These are phyloP conservation scores for Colletotrichum ledebouriae DNA, from an alignment of 2,329 filamentous ascomycete genomes.

Conservation along the genomic window DNA sequence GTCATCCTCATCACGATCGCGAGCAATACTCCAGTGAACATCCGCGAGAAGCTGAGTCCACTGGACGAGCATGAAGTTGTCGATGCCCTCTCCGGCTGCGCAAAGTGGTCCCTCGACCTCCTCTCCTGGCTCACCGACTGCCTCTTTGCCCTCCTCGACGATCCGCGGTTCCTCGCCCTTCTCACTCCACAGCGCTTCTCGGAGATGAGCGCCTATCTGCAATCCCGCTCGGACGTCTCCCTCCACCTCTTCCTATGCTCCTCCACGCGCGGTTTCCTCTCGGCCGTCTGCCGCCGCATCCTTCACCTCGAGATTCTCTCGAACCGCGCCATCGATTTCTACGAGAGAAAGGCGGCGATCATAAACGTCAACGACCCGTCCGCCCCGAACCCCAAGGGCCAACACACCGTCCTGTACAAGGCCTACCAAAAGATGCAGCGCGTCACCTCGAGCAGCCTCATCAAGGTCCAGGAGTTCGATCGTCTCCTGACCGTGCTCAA, in stretches of 20 bases:
- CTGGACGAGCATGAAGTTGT: slow-evolving; percentile 81
- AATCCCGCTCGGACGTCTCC: slow-evolving; percentile 68
- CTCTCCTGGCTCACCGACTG: slow-evolving; percentile 72
- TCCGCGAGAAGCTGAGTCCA: slow-evolving; percentile 69
- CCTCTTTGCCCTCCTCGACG: slow-evolving; percentile 68
- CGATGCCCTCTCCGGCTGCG: slow-evolving; percentile 78
- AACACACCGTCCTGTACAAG: slow-evolving; percentile 67
- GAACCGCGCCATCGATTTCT: slow-evolving; percentile 64
- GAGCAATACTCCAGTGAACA: slow-evolving; percentile 66
- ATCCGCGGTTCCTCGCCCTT: slow-evolving; percentile 64
- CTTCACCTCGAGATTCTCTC: slow-evolving; percentile 67
- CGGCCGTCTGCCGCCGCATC: slow-evolving; percentile 75
- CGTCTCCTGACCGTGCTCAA: slow-evolving; percentile 67
- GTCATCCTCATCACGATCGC: slow-evolving; percentile 75
- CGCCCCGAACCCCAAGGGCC: slow-evolving; percentile 52
- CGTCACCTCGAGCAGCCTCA: slow-evolving; percentile 63
- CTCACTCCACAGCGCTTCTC: slow-evolving; percentile 61
- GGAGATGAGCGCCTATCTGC: slow-evolving; percentile 66
- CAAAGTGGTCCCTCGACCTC: slow-evolving; percentile 83
- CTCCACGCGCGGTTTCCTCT: slow-evolving; percentile 79
- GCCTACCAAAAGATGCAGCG: slow-evolving; percentile 68
- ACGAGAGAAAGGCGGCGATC: slow-evolving; percentile 55
- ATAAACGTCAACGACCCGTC: slow-evolving; percentile 53
- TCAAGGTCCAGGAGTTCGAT: slow-evolving; percentile 74
- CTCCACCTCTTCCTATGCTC: slow-evolving; percentile 79